Evolutionary conservation across 2,329 filamentous ascomycete species (phyloP).

Genomic region (Colletotrichum australisinense): DNA sequence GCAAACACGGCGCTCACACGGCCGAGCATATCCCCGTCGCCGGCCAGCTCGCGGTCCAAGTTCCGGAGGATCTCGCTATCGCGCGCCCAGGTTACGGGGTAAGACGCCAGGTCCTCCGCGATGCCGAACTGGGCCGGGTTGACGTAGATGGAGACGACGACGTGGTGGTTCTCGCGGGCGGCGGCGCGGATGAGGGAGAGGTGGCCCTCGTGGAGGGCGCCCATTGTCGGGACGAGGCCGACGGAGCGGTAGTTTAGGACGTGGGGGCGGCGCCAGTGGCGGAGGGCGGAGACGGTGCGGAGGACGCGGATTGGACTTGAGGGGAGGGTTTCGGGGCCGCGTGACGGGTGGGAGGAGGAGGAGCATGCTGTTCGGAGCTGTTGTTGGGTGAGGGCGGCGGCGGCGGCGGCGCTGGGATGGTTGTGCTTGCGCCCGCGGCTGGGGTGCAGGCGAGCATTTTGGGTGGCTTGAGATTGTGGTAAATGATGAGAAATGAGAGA

Average conservation of each 20-base stretch:
- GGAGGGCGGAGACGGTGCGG: constrained; percentile 78
- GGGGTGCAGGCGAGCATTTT: constrained; percentile 34
- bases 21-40: constrained; percentile 68
- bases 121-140: constrained; percentile 97
- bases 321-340: constrained; percentile 59
- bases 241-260: constrained; percentile 76
- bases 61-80: constrained; percentile 76
- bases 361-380: constrained; percentile 37
- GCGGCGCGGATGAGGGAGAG: constrained; percentile 86
- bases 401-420: not conserved
- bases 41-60: constrained; percentile 80
- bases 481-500: not conserved
- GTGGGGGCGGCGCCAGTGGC: constrained; percentile 75
- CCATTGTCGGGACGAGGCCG: constrained; percentile 96
- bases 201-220: constrained; percentile 93
- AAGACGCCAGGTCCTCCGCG: constrained; percentile 87
- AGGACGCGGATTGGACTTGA: constrained; percentile 76
- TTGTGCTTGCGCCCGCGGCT: constrained; percentile 25
- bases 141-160: constrained; percentile 93
- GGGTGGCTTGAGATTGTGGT: not conserved
- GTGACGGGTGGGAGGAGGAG: constrained; percentile 37
- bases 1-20: constrained; percentile 87
- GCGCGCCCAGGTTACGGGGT: constrained; percentile 88
- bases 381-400: not conserved
- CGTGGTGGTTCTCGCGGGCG: constrained; percentile 84